Conservation (phyloP, 2,329 filamentous ascomycete genomes). For the Aspergillus udagawae region DNA sequence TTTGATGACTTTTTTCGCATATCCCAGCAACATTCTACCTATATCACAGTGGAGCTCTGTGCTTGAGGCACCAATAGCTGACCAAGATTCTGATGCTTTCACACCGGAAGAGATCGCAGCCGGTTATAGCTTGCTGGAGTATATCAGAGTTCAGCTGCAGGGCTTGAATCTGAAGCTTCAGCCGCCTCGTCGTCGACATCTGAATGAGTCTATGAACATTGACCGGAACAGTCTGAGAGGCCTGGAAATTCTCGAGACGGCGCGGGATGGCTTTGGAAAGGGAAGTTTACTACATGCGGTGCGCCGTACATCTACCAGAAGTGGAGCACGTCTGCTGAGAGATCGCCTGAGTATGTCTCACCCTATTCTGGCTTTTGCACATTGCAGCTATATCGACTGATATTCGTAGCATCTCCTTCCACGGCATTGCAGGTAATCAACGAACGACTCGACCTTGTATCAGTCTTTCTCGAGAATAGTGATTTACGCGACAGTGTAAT, state of each 20-base stretch:
- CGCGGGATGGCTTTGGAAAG: constrained; percentile 71
- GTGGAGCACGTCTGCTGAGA: constrained; percentile 77
- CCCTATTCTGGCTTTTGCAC: constrained; percentile 9
- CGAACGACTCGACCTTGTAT: constrained; percentile 74
- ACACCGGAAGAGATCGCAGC: constrained; percentile 67
- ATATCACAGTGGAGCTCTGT: constrained; percentile 68
- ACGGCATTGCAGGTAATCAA: constrained; percentile 79
- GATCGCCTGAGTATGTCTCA: constrained; percentile 67
- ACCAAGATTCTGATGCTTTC: constrained; percentile 54
- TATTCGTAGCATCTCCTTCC: constrained; percentile 65
- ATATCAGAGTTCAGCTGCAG: constrained; percentile 74
- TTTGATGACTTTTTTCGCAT: constrained; percentile 67
- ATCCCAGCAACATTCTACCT: constrained; percentile 40
- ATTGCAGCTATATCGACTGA: constrained; percentile 49
- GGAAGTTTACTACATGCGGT: constrained; percentile 90
- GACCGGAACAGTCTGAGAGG: constrained; percentile 88
- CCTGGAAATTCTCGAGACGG: constrained; percentile 82
- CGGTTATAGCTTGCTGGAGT: constrained; percentile 76
- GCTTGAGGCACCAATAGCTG: constrained; percentile 68
- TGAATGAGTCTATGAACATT: constrained; percentile 77
- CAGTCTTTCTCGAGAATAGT: constrained; percentile 64
- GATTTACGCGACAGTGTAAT: constrained; percentile 67
- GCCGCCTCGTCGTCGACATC: constrained; percentile 70
- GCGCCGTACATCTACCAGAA: constrained; percentile 83
- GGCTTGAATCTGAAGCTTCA: constrained; percentile 78